Conservation (phyloP, 208 protist genomes). For the Wallacemonas sp. region DNA sequence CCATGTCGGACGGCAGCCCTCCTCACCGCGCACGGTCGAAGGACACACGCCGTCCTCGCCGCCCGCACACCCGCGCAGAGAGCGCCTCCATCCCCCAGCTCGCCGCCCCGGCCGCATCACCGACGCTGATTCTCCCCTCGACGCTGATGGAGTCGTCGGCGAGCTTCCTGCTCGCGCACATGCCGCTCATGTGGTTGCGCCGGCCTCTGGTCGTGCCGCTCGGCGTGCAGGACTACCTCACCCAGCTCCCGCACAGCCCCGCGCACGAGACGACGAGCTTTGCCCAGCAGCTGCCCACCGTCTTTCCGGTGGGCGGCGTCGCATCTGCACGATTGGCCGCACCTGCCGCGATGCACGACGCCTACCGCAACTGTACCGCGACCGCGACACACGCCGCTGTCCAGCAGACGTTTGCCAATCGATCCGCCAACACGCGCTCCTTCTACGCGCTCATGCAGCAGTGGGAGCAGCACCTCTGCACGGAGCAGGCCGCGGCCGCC, state of each 20-base stretch:
- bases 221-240: slow-evolving; percentile 59
- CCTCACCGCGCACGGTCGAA: too few relatives aligned
- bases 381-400: too few relatives aligned
- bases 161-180: slow-evolving; percentile 53
- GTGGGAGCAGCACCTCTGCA: slow-evolving; percentile 44
- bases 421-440: background rate
- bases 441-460: slow-evolving; percentile 16
- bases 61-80: background rate
- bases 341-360: background rate
- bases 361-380: too few relatives aligned
- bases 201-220: slow-evolving; percentile 74
- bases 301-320: too few relatives aligned
- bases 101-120: background rate
- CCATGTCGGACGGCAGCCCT: background rate
- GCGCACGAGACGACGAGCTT: slow-evolving; percentile 20
- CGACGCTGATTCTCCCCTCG: slow-evolving; percentile 33
- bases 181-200: slow-evolving; percentile 63
- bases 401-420: slow-evolving; percentile 11
- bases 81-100: background rate
- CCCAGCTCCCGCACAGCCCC: slow-evolving; percentile 62
- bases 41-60: background rate
- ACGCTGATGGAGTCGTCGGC: slow-evolving; percentile 72
- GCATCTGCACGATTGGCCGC: background rate
- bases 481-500: slow-evolving; percentile 31
- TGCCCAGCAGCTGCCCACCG: slow-evolving; percentile 9